A percentile compares a stretch with the other conserved stretches of the same genome.
Evolutionary conservation across 768 basidiomycete genomes (phyloP).

Genomic region (Trametes cinnabarina): DNA sequence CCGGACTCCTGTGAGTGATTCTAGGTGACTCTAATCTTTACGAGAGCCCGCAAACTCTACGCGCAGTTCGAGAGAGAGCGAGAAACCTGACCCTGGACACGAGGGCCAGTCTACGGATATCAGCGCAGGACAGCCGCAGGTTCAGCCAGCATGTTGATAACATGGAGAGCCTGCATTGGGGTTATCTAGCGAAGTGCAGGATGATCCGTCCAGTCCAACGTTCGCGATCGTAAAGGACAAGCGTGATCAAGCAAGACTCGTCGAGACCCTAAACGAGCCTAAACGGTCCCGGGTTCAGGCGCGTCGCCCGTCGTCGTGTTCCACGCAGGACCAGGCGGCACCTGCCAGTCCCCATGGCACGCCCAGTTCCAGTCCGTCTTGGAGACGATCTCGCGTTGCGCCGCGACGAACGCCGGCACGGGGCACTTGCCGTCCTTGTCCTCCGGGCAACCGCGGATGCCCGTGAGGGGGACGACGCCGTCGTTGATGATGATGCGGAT

Average conservation of each 20-base stretch:
- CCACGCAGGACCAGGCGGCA: conserved; percentile 67
- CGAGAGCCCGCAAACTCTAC: too few species aligned
- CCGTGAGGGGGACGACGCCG: conserved; percentile 76
- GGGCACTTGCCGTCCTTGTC: conserved; percentile 79
- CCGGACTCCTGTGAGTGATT: too few species aligned
- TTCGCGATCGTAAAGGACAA: too few species aligned
- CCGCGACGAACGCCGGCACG: conserved; percentile 65
- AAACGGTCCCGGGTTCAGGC: conserved; percentile 33
- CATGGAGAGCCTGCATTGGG: too few species aligned
- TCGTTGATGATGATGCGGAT: conserved; percentile 89
- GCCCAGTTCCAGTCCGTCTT: conserved; percentile 73
- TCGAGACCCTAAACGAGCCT: neutral
- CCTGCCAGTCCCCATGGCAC: conserved; percentile 73
- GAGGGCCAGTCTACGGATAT: too few species aligned
- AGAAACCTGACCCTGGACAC: too few species aligned
- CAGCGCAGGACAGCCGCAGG: too few species aligned
- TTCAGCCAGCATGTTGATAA: too few species aligned
- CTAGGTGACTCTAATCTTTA: too few species aligned
- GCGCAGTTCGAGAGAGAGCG: too few species aligned
- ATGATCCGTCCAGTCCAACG: too few species aligned
- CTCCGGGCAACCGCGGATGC: conserved; percentile 68
- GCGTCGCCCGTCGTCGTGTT: conserved; percentile 70
- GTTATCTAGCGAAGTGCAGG: too few species aligned
- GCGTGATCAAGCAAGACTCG: neutral
- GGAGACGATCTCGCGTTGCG: conserved; percentile 62